phyloP scores from a whole-genome alignment of 2,329 filamentous ascomycete species.

The Emericellopsis atlantica region DNA sequence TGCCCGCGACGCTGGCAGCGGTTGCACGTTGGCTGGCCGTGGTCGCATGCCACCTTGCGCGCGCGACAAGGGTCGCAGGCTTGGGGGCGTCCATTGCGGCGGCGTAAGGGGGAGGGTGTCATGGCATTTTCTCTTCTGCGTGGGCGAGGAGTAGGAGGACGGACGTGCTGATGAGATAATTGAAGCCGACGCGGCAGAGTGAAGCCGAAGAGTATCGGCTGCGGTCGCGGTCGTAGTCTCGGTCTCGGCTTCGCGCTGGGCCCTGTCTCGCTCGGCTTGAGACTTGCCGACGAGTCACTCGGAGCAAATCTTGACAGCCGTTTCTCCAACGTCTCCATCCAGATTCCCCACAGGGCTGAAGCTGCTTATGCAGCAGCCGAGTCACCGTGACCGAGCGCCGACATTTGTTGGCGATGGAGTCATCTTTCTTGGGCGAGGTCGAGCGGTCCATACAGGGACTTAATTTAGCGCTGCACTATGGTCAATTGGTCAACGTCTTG shows the following conservation, averaged over 20 bases:
- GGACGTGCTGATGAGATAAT: neutral
- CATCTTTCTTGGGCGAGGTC: too few relatives aligned
- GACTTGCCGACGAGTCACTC: neutral
- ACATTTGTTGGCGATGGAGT: too few relatives aligned
- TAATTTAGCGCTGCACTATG: too few relatives aligned
- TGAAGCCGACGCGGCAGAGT: too few relatives aligned
- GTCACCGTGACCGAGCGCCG: neutral
- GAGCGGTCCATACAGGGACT: too few relatives aligned
- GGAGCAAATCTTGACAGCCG: neutral
- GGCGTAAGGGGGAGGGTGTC: slow-evolving; percentile 6
- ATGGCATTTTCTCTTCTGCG: neutral
- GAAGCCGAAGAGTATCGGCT: neutral
- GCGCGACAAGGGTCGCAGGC: slow-evolving; percentile 20
- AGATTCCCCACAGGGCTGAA: too few relatives aligned
- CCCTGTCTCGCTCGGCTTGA: neutral
- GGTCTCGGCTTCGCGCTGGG: neutral
- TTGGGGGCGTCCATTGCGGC: slow-evolving; percentile 10
- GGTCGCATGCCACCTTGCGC: slow-evolving; percentile 27
- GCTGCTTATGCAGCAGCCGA: neutral
- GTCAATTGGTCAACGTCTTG: too few relatives aligned
- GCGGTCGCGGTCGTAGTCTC: neutral
- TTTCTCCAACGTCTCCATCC: too few relatives aligned
- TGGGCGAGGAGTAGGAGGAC: too few relatives aligned
- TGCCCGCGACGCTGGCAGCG: slow-evolving; percentile 21
- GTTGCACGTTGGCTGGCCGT: slow-evolving; percentile 20